phyloP scores from a whole-genome alignment of 2,329 filamentous ascomycete species.

The Calycina marina region DNA sequence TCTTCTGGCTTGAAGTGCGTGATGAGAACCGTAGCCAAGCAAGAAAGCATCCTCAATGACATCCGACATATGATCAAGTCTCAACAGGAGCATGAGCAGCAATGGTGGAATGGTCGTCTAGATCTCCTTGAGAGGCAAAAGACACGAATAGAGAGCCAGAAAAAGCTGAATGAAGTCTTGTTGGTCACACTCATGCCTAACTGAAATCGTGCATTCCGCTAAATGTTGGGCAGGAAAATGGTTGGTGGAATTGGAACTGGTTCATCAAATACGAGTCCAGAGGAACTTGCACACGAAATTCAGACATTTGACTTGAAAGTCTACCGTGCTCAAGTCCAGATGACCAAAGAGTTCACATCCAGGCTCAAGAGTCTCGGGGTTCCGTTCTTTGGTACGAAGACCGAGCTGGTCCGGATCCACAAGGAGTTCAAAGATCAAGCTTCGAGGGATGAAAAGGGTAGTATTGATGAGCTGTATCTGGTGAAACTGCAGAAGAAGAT shows the following conservation, averaged over 20 bases:
- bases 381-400: slow-evolving; percentile 42
- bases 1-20: slow-evolving; percentile 34
- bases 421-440: slow-evolving; percentile 6
- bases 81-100: slow-evolving; percentile 46
- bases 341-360: slow-evolving; percentile 40
- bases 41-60: slow-evolving; percentile 28
- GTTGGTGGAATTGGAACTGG: slow-evolving; percentile 28
- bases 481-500: slow-evolving; percentile 30
- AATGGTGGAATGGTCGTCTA: slow-evolving; percentile 41
- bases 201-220: no score
- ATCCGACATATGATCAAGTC: slow-evolving; percentile 44
- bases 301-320: slow-evolving; percentile 46
- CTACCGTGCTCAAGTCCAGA: slow-evolving; percentile 40
- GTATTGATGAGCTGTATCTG: slow-evolving; percentile 28
- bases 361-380: slow-evolving; percentile 42
- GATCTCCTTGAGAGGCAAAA: slow-evolving; percentile 35
- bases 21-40: slow-evolving; percentile 31
- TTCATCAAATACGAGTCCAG: slow-evolving; percentile 13
- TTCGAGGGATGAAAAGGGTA: slow-evolving; percentile 12
- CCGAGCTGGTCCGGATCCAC: slow-evolving; percentile 27
- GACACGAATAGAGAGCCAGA: slow-evolving; percentile 35
- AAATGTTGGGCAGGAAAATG: slow-evolving; percentile 24
- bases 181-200: no score
- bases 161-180: slow-evolving; percentile 38
- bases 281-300: slow-evolving; percentile 39